phyloP scores from a whole-genome alignment of 2,329 filamentous ascomycete genomes.

The Penicillium brevicompactum region DNA sequence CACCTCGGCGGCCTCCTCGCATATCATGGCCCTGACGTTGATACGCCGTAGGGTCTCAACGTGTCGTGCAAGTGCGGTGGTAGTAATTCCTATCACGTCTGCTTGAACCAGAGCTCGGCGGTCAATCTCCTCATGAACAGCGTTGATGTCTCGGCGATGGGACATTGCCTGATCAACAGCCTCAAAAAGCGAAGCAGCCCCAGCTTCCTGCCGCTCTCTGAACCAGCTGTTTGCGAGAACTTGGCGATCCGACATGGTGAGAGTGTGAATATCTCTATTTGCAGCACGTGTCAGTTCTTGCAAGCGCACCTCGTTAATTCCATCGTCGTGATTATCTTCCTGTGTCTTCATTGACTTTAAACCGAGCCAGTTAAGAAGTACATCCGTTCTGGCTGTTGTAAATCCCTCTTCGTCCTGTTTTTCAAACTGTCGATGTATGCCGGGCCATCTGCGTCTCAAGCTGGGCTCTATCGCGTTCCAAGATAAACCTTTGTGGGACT shows the following conservation, averaged over 20 bases:
- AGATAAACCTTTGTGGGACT: slow-evolving; percentile 4
- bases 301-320: slow-evolving; percentile 3
- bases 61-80: slow-evolving; percentile 7
- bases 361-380: slow-evolving; percentile 1
- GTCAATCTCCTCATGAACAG: slow-evolving; percentile 7
- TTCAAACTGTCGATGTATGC: not conserved
- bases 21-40: slow-evolving; percentile 54
- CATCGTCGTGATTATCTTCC: not conserved
- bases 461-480: not conserved
- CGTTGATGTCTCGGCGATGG: not conserved
- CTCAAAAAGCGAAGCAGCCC: slow-evolving; percentile 1
- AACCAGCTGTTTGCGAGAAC: slow-evolving; percentile 9
- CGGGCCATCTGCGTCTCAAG: not conserved
- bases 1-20: slow-evolving; percentile 70
- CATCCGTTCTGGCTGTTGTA: not conserved
- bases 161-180: not conserved
- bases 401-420: not conserved
- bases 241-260: not conserved
- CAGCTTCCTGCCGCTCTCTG: not conserved
- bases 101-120: slow-evolving; percentile 8
- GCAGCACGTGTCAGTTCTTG: slow-evolving; percentile 2
- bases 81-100: slow-evolving; percentile 18
- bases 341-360: not conserved
- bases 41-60: slow-evolving; percentile 11
- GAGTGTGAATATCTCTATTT: not conserved